Conservation (phyloP, 78 protist genomes). For the Dictyostelium brefeldianum region DNA sequence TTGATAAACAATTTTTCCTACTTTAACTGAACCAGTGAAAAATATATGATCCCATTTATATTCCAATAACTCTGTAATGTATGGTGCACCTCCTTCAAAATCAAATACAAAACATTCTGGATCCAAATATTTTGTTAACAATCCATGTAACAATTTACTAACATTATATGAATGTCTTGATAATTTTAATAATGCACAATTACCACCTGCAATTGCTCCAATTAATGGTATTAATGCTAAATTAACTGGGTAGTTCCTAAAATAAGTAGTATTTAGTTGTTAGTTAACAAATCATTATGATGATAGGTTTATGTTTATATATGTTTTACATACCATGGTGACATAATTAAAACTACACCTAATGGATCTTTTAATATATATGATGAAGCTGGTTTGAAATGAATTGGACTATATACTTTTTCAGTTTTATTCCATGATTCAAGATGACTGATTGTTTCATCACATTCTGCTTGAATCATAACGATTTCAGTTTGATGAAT, state of each 20-base stretch:
- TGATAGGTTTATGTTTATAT: neutral
- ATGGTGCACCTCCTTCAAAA: constrained; percentile 60
- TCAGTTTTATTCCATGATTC: constrained; percentile 66
- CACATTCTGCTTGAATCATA: constrained; percentile 48
- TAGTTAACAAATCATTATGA: too few species aligned
- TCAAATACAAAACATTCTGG: constrained; percentile 53
- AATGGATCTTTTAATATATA: constrained; percentile 88
- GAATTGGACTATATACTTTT: constrained; percentile 63
- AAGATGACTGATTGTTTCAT: constrained; percentile 37
- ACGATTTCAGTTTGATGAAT: constrained; percentile 63
- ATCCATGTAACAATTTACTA: constrained; percentile 41
- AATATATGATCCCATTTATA: constrained; percentile 87
- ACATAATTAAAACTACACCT: constrained; percentile 94
- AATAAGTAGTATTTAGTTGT: neutral
- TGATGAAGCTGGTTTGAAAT: constrained; percentile 55
- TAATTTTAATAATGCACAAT: constrained; percentile 91
- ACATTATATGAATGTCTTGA: constrained; percentile 55
- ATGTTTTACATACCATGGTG: constrained; percentile 89
- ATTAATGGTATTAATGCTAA: constrained; percentile 80
- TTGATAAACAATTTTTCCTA: constrained; percentile 83
- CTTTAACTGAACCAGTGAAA: constrained; percentile 87
- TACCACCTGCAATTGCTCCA: constrained; percentile 97
- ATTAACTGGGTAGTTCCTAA: constrained; percentile 83
- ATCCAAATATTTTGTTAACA: constrained; percentile 75
- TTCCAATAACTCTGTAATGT: constrained; percentile 78